Evolutionary conservation across 106 monocot species (phyloP).

Genomic region (Gastrodia elata): DNA sequence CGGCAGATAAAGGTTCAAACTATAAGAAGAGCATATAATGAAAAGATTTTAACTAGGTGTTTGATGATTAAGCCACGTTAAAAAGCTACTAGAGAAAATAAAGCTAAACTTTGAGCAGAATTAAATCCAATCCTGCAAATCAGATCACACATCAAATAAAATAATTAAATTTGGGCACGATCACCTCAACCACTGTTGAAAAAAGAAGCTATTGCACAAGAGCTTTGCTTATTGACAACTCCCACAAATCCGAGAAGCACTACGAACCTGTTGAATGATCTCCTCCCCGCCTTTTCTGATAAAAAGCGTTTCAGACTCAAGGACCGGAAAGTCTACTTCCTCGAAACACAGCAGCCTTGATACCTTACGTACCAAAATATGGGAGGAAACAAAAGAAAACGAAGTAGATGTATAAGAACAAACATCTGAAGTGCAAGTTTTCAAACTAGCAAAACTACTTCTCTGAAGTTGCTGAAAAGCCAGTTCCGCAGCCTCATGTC

Average conservation of each 20-base stretch:
- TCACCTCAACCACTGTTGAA: not conserved
- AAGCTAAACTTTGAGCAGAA: not conserved
- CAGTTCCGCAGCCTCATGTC: slow-evolving; percentile 86
- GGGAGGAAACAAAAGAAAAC: not conserved
- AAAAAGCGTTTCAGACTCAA: slow-evolving; percentile 90
- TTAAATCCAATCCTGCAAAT: not conserved
- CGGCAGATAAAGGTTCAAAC: not conserved
- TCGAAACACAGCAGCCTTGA: slow-evolving; percentile 77
- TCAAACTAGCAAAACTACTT: slow-evolving; percentile 29
- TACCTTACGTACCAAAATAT: slow-evolving; percentile 35
- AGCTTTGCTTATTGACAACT: not conserved
- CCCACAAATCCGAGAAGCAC: not conserved
- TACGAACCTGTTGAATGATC: slow-evolving; percentile 82
- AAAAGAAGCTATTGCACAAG: not conserved
- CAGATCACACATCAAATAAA: too few species aligned
- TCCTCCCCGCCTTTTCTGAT: slow-evolving; percentile 98
- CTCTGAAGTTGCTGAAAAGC: slow-evolving; percentile 84
- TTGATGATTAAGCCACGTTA: not conserved
- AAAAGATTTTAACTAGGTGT: not conserved
- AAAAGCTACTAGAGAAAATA: not conserved
- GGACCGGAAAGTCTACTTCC: slow-evolving; percentile 97
- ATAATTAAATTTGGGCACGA: not conserved
- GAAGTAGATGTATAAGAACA: slow-evolving; percentile 14
- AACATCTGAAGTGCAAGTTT: slow-evolving; percentile 7
- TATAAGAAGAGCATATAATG: not conserved